These are phyloP conservation scores for Termitomyces sp. DNA, from an alignment of 768 basidiomycete species.

Conservation along the genomic window DNA sequence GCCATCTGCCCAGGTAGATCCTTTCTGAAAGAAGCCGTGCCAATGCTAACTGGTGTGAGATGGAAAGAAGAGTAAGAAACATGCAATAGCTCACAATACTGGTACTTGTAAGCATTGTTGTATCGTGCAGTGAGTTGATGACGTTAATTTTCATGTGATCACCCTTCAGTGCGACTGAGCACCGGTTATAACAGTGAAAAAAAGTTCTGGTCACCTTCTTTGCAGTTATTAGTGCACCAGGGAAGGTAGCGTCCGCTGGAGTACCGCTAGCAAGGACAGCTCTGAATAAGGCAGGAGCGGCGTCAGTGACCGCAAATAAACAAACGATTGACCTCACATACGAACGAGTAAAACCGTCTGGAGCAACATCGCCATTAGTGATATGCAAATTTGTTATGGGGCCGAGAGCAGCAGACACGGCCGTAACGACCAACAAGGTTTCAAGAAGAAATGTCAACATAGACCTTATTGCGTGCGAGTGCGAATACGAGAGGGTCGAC, in stretches of 20 bases:
- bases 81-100: neutral
- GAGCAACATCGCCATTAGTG: neutral
- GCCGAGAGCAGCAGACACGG: neutral
- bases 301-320: neutral
- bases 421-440: neutral
- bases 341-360: neutral
- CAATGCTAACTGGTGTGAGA: neutral
- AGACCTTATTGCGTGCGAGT: neutral
- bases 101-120: neutral
- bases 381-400: neutral
- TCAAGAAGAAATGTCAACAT: neutral
- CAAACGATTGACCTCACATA: neutral
- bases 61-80: neutral
- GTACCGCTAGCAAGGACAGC: neutral
- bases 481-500: neutral
- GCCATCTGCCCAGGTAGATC: neutral
- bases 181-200: neutral
- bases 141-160: constrained; percentile 1
- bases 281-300: neutral
- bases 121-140: neutral
- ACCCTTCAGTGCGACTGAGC: neutral
- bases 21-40: constrained; percentile 2
- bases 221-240: neutral
- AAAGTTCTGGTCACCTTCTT: neutral
- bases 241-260: neutral